These are phyloP conservation scores for Lactarius indigo DNA, from an alignment of 768 basidiomycete species.

Conservation along the genomic window DNA sequence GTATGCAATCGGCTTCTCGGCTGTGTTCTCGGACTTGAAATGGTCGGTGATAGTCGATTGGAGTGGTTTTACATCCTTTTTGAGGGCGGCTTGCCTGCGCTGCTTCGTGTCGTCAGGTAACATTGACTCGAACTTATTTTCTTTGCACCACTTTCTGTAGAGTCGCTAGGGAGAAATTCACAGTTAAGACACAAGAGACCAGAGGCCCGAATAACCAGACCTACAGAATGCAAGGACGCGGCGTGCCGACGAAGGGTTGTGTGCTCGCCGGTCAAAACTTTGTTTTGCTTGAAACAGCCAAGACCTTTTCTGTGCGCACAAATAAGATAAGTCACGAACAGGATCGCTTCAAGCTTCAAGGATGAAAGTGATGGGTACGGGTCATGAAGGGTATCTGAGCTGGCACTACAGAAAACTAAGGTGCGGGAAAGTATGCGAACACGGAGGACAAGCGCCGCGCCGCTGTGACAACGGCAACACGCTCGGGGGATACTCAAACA, in stretches of 20 bases:
- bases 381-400: neutral
- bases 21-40: neutral
- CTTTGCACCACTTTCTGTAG: neutral
- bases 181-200: neutral
- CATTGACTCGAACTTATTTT: neutral
- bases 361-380: neutral
- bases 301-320: neutral
- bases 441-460: conserved; percentile 20
- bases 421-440: too few species aligned
- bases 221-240: neutral
- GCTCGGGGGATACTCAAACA: conserved; percentile 25
- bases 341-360: neutral
- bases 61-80: neutral
- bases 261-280: neutral
- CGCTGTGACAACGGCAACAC: neutral
- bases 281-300: neutral
- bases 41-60: neutral
- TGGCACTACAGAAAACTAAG: too few species aligned
- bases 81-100: neutral
- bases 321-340: too few species aligned
- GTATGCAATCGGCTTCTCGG: neutral
- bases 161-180: neutral
- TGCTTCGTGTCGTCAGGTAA: neutral
- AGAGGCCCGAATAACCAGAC: neutral
- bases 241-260: neutral